Evolutionary conservation across 257 asterid genomes (phyloP), one percentile per base, ranked within the genome.

Genomic region (Prunella vulgaris): DNA sequence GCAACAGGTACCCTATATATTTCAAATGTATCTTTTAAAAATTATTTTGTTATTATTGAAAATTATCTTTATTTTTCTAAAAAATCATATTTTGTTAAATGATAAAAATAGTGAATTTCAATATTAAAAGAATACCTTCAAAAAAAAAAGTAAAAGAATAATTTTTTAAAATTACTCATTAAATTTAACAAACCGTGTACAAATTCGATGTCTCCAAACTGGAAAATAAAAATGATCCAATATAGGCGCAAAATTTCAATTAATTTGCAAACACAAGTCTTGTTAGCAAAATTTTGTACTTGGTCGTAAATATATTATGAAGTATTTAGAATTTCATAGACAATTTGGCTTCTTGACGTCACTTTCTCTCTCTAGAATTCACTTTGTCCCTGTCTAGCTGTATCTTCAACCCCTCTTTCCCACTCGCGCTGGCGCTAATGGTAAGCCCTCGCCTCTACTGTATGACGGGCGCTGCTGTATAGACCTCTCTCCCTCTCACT

Each of bases 341-440:
- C 42, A 35, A 14, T 18, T 64, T 56, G 53, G 27, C 15, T 8
- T 15, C 21, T 46, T 46, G 53, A 46, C 21, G 53, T 15, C 30
- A 58, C 32, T 24, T 8, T 62, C 68, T n/a, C 70, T 59, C 74
- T 70, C 75, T 44, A 27, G 37, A 57, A 17, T 9, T 40, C 77
- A 66, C 66, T 35, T 21, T 49, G 59, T 24, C 67, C 70, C 66
- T 56, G 62, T 13, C 48, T 37, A 66, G 72, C 78, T 77, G 81
- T 53, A 66, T 67, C 74, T 60, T 53, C 75, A 60, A 57, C 66
- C 74, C 77, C 30, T 40, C 27, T 20, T 20, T 48, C 20, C 13
- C 60, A 42, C 58, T 44, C 66, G 46, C 35, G 40, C 64, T 18
- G 59, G 24, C 40, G 25, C 42, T 15, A 75, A 69, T 51, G 76